Evolutionary conservation across 2,329 filamentous ascomycete genomes (phyloP).

Genomic region (Neonectria faginata): DNA sequence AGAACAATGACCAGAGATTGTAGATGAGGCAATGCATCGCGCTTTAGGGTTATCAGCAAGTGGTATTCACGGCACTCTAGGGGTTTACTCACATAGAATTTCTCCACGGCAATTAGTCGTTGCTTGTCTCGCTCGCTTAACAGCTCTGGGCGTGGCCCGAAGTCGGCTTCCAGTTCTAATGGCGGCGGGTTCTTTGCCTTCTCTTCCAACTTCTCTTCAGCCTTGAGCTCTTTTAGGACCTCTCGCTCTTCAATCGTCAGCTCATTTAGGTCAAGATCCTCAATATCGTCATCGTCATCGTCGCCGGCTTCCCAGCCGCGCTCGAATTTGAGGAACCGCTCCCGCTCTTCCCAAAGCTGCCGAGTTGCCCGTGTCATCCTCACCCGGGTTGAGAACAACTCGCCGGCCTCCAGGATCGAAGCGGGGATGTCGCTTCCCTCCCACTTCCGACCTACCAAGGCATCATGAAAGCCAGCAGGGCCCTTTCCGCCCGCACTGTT

Average conservation of each 20-base stretch:
- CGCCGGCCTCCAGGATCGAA: slow-evolving; percentile 94
- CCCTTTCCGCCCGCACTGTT: slow-evolving; percentile 93
- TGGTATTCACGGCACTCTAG: neutral
- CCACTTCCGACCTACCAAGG: slow-evolving; percentile 86
- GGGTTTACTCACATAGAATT: slow-evolving; percentile 80
- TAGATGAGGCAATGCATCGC: slow-evolving; percentile 81
- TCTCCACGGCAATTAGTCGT: slow-evolving; percentile 79
- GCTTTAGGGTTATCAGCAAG: slow-evolving; percentile 57
- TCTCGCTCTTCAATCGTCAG: slow-evolving; percentile 54
- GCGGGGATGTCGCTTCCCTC: slow-evolving; percentile 94
- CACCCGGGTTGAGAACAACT: slow-evolving; percentile 89
- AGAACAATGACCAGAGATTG: slow-evolving; percentile 95
- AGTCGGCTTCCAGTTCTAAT: slow-evolving; percentile 50
- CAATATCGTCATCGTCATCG: slow-evolving; percentile 59
- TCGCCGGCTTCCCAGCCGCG: slow-evolving; percentile 80
- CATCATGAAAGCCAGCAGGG: slow-evolving; percentile 80
- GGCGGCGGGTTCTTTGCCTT: slow-evolving; percentile 35
- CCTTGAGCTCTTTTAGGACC: slow-evolving; percentile 56
- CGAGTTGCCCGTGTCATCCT: slow-evolving; percentile 91
- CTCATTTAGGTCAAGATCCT: slow-evolving; percentile 61
- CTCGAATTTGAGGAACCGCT: slow-evolving; percentile 91
- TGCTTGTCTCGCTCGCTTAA: slow-evolving; percentile 68
- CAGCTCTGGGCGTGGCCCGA: slow-evolving; percentile 61
- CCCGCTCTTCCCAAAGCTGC: slow-evolving; percentile 94
- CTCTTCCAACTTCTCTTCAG: slow-evolving; percentile 49